Conservation (phyloP, 768 basidiomycete genomes). For the Cystobasidium tubakii region DNA sequence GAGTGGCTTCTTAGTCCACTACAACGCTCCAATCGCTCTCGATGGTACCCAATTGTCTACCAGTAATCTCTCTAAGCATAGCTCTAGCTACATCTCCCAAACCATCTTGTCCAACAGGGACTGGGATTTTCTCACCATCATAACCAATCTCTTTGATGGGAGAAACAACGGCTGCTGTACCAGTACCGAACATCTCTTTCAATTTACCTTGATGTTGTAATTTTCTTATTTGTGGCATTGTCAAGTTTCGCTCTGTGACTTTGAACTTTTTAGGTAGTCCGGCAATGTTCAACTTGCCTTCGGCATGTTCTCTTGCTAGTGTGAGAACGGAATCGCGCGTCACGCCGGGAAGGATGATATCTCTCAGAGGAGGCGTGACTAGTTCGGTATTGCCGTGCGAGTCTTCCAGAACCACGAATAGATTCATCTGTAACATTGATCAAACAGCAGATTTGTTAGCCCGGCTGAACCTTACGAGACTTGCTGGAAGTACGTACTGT, state of each 20-base stretch:
- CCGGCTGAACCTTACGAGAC: background rate
- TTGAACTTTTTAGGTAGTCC: slow-evolving; percentile 54
- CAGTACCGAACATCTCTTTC: slow-evolving; percentile 76
- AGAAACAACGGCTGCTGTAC: slow-evolving; percentile 69
- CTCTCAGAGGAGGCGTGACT: slow-evolving; percentile 80
- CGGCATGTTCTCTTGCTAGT: slow-evolving; percentile 62
- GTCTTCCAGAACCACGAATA: slow-evolving; percentile 62
- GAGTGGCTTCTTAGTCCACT: no score
- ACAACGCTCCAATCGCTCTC: slow-evolving; percentile 40
- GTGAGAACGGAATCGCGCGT: slow-evolving; percentile 77
- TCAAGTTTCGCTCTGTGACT: slow-evolving; percentile 60
- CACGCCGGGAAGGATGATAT: slow-evolving; percentile 81
- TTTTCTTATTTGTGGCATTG: slow-evolving; percentile 56
- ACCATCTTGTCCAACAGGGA: slow-evolving; percentile 58
- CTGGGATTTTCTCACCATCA: slow-evolving; percentile 49
- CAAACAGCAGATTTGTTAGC: background rate
- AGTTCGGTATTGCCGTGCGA: slow-evolving; percentile 64
- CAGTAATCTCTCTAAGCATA: slow-evolving; percentile 67
- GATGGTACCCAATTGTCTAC: slow-evolving; percentile 54
- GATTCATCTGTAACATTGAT: slow-evolving; percentile 58
- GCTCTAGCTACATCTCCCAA: slow-evolving; percentile 61
- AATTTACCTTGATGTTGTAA: slow-evolving; percentile 60
- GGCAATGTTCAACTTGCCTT: slow-evolving; percentile 49
- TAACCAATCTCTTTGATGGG: slow-evolving; percentile 66
- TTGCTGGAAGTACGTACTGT: slow-evolving; percentile 44